Percentiles rank a stretch among this genome's conserved stretches.
phyloP scores from a whole-genome alignment of 495 filamentous ascomycete genomes.

The Glutinoglossum americanum region DNA sequence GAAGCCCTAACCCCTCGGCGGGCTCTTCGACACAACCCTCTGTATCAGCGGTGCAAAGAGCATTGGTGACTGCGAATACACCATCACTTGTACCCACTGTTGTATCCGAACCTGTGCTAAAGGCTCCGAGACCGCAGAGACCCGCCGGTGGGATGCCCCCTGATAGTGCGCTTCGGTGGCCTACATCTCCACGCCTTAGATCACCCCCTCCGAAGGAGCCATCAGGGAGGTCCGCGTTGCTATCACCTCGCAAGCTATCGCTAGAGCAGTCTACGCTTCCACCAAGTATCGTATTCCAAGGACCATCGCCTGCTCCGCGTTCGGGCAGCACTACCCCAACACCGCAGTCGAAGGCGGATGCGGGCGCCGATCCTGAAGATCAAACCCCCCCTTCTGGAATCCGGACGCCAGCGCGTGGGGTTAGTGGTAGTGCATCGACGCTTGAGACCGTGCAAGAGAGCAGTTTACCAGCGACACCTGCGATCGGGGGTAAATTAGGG shows the following conservation, averaged over 20 bases:
- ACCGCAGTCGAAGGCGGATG: constrained; percentile 8
- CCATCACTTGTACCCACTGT: constrained; percentile 33
- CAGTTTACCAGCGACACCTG: constrained; percentile 58
- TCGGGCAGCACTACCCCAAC: constrained; percentile 15
- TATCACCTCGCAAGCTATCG: constrained; percentile 9
- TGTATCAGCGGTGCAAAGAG: constrained; percentile 37
- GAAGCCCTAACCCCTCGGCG: constrained; percentile 28
- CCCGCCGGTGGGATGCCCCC: constrained; percentile 16
- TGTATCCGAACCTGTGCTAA: constrained; percentile 30
- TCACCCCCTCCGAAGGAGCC: constrained; percentile 39
- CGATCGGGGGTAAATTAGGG: constrained; percentile 23
- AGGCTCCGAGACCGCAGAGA: background rate
- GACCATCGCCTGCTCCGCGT: constrained; percentile 23
- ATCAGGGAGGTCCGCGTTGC: constrained; percentile 16
- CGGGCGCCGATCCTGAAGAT: constrained; percentile 29
- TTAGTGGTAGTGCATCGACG: constrained; percentile 39
- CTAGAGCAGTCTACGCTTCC: constrained; percentile 5
- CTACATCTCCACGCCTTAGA: constrained; percentile 39
- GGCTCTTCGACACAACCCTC: constrained; percentile 25
- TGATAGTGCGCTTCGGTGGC: constrained; percentile 41
- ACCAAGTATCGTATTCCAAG: constrained; percentile 32
- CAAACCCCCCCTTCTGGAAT: constrained; percentile 28
- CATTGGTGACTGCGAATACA: constrained; percentile 39
- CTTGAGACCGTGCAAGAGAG: constrained; percentile 89
- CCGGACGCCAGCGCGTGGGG: constrained; percentile 41